phyloP scores from a whole-genome alignment of 495 filamentous ascomycete species.

The Penicillium nucicola region DNA sequence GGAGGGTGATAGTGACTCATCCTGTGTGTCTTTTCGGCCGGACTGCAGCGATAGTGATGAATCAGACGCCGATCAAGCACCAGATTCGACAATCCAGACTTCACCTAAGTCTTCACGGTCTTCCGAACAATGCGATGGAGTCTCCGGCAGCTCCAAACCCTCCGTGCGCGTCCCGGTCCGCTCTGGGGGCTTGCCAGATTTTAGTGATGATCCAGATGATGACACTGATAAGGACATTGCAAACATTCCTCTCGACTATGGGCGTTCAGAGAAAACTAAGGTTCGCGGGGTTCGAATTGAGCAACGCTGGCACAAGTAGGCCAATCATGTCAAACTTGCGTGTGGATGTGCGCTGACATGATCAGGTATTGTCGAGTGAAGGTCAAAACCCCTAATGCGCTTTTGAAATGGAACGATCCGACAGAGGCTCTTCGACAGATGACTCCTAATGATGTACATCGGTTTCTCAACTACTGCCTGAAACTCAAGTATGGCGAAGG shows the following conservation, averaged over 20 bases:
- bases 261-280: slow-evolving; percentile 17
- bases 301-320: slow-evolving; percentile 20
- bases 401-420: slow-evolving; percentile 9
- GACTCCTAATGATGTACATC: slow-evolving; percentile 11
- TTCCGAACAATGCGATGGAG: too few species aligned
- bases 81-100: slow-evolving; percentile 1
- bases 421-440: slow-evolving; percentile 6
- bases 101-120: too few species aligned
- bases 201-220: slow-evolving; percentile 21
- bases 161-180: background rate
- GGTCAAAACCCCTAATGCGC: slow-evolving; percentile 5
- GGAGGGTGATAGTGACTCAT: slow-evolving; percentile 2
- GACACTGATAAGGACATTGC: slow-evolving; percentile 16
- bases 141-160: slow-evolving; percentile 1
- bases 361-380: slow-evolving; percentile 10
- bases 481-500: slow-evolving; percentile 10
- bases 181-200: slow-evolving; percentile 2
- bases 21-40: slow-evolving; percentile 3
- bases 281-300: slow-evolving; percentile 11
- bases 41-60: slow-evolving; percentile 1
- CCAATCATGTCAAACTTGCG: background rate
- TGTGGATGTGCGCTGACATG: background rate
- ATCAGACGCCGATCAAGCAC: background rate
- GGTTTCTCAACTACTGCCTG: slow-evolving; percentile 18
- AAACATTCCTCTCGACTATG: slow-evolving; percentile 21